These are phyloP conservation scores for Scedosporium minutisporum DNA, from an alignment of 2,329 filamentous ascomycete species.

Conservation along the genomic window DNA sequence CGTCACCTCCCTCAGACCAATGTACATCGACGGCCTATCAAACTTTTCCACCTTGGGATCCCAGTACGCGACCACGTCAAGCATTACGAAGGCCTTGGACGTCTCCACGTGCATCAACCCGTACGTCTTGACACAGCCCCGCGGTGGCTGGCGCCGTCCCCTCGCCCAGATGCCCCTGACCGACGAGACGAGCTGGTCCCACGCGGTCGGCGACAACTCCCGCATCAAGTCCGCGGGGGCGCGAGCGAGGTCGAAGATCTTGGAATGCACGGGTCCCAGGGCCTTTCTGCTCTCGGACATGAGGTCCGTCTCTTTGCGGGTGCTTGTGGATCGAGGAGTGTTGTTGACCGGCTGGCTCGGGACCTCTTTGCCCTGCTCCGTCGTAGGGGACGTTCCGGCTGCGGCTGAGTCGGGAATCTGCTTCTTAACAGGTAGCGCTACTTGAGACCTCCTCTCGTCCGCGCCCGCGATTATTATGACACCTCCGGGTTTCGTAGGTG, in stretches of 20 bases:
- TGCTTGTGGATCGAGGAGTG: neutral
- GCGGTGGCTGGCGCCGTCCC: slow-evolving; percentile 30
- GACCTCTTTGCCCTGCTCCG: neutral
- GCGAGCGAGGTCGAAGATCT: slow-evolving; percentile 22
- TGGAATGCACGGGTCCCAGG: slow-evolving; percentile 16
- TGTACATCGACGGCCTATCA: neutral
- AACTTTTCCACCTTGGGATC: slow-evolving; percentile 43
- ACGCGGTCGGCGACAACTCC: slow-evolving; percentile 11
- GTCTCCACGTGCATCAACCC: slow-evolving; percentile 45
- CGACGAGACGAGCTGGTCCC: slow-evolving; percentile 15
- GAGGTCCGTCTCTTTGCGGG: slow-evolving; percentile 31
- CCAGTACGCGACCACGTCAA: slow-evolving; percentile 45
- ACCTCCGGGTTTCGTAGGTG: neutral
- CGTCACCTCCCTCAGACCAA: neutral
- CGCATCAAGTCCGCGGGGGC: slow-evolving; percentile 22
- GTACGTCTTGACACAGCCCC: slow-evolving; percentile 42
- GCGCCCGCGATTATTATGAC: neutral
- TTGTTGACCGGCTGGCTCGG: slow-evolving; percentile 8
- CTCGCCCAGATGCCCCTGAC: slow-evolving; percentile 37
- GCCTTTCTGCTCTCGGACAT: slow-evolving; percentile 31
- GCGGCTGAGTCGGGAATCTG: neutral
- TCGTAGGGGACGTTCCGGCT: neutral
- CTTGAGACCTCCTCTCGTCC: neutral
- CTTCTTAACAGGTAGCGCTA: neutral
- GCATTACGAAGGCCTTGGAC: slow-evolving; percentile 32